These are phyloP conservation scores for Elaeagnus macrophylla DNA, from an alignment of 306 rosid genomes.

Conservation along the genomic window DNA sequence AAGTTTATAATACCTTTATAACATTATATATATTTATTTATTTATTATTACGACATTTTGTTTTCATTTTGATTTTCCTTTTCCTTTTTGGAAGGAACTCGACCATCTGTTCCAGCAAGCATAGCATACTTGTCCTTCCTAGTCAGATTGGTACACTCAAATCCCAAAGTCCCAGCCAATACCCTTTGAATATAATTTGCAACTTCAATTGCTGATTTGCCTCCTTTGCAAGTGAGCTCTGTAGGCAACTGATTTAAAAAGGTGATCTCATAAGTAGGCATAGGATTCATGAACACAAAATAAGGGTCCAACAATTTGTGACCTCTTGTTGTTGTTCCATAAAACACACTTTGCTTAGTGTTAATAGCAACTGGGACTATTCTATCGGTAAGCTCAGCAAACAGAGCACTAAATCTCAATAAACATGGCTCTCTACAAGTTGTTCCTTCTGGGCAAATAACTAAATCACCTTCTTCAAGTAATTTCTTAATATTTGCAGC, in stretches of 20 bases:
- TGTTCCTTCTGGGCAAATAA: constrained; percentile 90
- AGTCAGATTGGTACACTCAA: constrained; percentile 84
- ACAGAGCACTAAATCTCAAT: constrained; percentile 77
- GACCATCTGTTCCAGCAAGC: constrained; percentile 86
- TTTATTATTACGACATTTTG: too few relatives aligned
- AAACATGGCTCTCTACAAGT: constrained; percentile 85
- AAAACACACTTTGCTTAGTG: constrained; percentile 71
- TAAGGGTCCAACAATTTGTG: constrained; percentile 74
- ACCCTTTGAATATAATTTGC: constrained; percentile 85
- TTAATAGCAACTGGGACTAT: constrained; percentile 90
- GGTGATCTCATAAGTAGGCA: constrained; percentile 72
- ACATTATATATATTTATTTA: too few relatives aligned
- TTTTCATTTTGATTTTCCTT: constrained; percentile 16
- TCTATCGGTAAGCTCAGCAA: constrained; percentile 71
- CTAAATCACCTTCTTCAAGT: constrained; percentile 82
- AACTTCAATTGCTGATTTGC: constrained; percentile 71
- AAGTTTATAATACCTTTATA: too few relatives aligned
- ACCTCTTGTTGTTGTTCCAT: constrained; percentile 72
- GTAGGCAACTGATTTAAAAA: constrained; percentile 66
- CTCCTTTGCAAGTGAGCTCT: constrained; percentile 67
- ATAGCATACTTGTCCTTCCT: constrained; percentile 79
- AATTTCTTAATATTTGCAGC: constrained; percentile 58
- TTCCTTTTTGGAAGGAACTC: constrained; percentile 42
- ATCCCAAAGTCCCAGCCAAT: constrained; percentile 70
- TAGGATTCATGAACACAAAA: constrained; percentile 89